Evolutionary conservation across 805 yeast genomes (phyloP).

Genomic region (Candida oleophila): DNA sequence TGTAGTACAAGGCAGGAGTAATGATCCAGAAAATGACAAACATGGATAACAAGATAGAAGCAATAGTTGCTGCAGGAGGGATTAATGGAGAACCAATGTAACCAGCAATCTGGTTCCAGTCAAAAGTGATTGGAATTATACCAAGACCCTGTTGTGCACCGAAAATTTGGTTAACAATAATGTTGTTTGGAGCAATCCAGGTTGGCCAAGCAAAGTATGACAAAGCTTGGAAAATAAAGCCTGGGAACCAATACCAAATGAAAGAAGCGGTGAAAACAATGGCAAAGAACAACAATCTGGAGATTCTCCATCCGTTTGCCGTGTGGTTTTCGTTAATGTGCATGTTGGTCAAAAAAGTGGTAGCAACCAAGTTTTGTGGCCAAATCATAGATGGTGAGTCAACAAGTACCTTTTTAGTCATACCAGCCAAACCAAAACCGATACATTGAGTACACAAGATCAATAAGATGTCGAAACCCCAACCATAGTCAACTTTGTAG

Average conservation of each 20-base stretch:
- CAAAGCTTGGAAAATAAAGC: slow-evolving; percentile 55
- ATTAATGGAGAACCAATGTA: slow-evolving; percentile 62
- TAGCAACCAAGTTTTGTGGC: slow-evolving; percentile 64
- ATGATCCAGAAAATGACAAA: slow-evolving; percentile 47
- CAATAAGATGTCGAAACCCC: slow-evolving; percentile 56
- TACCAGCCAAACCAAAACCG: slow-evolving; percentile 69
- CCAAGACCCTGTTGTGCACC: slow-evolving; percentile 66
- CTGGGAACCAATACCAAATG: slow-evolving; percentile 61
- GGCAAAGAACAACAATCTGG: slow-evolving; percentile 50
- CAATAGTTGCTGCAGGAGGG: slow-evolving; percentile 56
- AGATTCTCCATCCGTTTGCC: slow-evolving; percentile 62
- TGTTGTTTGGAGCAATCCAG: slow-evolving; percentile 65
- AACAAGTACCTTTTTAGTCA: slow-evolving; percentile 57
- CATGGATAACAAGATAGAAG: slow-evolving; percentile 31
- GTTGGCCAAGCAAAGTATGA: slow-evolving; percentile 62
- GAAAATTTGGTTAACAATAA: slow-evolving; percentile 61
- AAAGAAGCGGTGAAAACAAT: slow-evolving; percentile 39
- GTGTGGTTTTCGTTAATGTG: slow-evolving; percentile 50
- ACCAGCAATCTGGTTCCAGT: slow-evolving; percentile 62
- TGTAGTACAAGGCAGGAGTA: slow-evolving; percentile 52
- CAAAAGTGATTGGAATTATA: slow-evolving; percentile 63
- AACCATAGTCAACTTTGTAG: slow-evolving; percentile 44
- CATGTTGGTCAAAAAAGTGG: slow-evolving; percentile 54
- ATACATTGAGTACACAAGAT: slow-evolving; percentile 58
- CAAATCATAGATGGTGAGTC: slow-evolving; percentile 67